Percentiles rank a stretch among this genome's conserved stretches.
phyloP scores from a whole-genome alignment of 2,329 filamentous ascomycete genomes.

The Trichoderma sp. region DNA sequence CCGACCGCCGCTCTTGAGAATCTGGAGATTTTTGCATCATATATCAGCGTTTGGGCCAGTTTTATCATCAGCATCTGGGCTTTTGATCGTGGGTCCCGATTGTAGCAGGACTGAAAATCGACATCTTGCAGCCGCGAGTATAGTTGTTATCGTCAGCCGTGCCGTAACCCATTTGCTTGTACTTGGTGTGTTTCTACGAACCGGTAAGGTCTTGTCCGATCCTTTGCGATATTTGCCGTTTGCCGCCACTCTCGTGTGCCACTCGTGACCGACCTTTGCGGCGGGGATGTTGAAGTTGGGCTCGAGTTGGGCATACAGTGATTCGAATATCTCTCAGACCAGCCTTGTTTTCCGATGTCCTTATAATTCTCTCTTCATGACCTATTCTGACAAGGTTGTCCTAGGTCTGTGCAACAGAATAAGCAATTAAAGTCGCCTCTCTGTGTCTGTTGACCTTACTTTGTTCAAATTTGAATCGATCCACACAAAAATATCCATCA shows the following conservation, averaged over 20 bases:
- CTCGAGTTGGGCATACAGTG: constrained; percentile 14
- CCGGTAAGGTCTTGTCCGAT: not conserved
- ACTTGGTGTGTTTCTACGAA: not conserved
- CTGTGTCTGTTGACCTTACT: not conserved
- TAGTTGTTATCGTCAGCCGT: not conserved
- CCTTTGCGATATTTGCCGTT: constrained; percentile 12
- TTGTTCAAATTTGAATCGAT: not conserved
- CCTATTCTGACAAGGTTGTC: not conserved
- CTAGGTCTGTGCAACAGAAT: not conserved
- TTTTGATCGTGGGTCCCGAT: not conserved
- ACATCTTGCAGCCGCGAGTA: not conserved
- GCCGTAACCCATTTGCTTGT: not conserved
- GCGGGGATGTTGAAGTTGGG: constrained; percentile 15
- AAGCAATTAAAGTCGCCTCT: not conserved
- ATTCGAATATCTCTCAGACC: not conserved
- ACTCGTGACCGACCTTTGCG: constrained; percentile 15
- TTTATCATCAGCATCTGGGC: not conserved
- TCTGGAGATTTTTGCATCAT: constrained; percentile 16
- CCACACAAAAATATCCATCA: not conserved
- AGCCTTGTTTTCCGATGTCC: not conserved
- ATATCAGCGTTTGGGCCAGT: not conserved
- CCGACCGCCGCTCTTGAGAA: constrained; percentile 17
- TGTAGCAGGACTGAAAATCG: not conserved
- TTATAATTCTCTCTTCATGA: not conserved
- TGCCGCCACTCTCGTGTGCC: constrained; percentile 2